These are phyloP conservation scores for Scheffersomyces insectosa DNA, from an alignment of 1,139 yeast species.

Conservation along the genomic window DNA sequence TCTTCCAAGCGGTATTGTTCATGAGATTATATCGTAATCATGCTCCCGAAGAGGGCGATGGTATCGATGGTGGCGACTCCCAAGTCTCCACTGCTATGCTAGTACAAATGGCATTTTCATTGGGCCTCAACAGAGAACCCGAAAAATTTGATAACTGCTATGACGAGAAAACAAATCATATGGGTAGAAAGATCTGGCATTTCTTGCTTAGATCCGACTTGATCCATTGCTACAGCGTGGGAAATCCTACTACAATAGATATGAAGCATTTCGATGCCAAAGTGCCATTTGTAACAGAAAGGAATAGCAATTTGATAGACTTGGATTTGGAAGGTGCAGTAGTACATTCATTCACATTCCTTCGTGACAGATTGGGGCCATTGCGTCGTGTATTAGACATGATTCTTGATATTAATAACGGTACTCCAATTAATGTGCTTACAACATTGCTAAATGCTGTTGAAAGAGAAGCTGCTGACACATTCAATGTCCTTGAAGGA, in stretches of 20 bases:
- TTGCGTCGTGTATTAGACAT: constrained; percentile 11
- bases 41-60: constrained; percentile 55
- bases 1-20: constrained; percentile 36
- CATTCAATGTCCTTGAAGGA: constrained; percentile 15
- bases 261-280: constrained; percentile 12
- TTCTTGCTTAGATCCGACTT: constrained; percentile 32
- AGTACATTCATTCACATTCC: constrained; percentile 7
- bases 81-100: constrained; percentile 46
- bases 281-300: constrained; percentile 18
- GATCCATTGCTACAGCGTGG: constrained; percentile 31
- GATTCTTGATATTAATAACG: constrained; percentile 20
- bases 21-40: constrained; percentile 45
- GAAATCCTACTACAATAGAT: constrained; percentile 31
- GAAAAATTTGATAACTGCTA: constrained; percentile 27
- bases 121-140: constrained; percentile 58
- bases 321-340: constrained; percentile 17
- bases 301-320: constrained; percentile 8
- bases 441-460: constrained; percentile 19
- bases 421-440: constrained; percentile 23
- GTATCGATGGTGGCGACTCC: constrained; percentile 50
- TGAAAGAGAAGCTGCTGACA: constrained; percentile 19
- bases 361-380: constrained; percentile 7
- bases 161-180: constrained; percentile 31
- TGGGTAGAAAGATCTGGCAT: constrained; percentile 57
- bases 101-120: constrained; percentile 47